phyloP scores from a whole-genome alignment of 2,329 filamentous ascomycete species.

The Apiospora malaysiana region DNA sequence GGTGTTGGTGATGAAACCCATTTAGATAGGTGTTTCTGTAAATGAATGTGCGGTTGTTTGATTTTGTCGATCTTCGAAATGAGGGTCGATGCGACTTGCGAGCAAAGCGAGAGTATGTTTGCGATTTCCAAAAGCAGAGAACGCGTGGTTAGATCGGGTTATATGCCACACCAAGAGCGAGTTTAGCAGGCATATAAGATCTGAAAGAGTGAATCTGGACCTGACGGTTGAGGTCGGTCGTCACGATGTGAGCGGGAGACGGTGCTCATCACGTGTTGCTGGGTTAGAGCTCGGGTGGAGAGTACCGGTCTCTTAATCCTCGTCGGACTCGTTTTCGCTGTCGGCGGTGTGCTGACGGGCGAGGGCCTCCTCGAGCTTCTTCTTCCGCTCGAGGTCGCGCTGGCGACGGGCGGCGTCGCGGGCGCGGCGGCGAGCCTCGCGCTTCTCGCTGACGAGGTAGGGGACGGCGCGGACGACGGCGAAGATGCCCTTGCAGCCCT shows the following conservation, averaged over 20 bases:
- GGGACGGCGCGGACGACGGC: constrained; percentile 41
- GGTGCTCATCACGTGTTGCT: not conserved
- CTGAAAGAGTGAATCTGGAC: not conserved
- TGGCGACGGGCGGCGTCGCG: constrained; percentile 38
- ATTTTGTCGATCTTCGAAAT: not conserved
- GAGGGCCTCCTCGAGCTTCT: constrained; percentile 41
- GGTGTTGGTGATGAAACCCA: not conserved
- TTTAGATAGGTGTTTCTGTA: not conserved
- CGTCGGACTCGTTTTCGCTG: constrained; percentile 5
- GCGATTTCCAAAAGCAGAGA: not conserved
- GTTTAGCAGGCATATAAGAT: not conserved
- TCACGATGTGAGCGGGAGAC: not conserved
- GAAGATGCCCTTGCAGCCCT: constrained; percentile 41
- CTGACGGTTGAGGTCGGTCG: not conserved
- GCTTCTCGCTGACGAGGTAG: constrained; percentile 45
- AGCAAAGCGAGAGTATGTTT: not conserved
- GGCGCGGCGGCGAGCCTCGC: constrained; percentile 38
- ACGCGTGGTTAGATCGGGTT: not conserved
- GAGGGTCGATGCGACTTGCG: not conserved
- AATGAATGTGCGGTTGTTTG: not conserved
- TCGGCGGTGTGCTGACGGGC: constrained; percentile 23
- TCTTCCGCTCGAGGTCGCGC: constrained; percentile 42
- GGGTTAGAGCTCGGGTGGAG: not conserved
- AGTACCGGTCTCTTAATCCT: no score
- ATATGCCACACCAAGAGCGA: not conserved